These are phyloP conservation scores for Actinomucor elegans DNA, from an alignment of 371 early-diverging fungal species.

Conservation along the genomic window DNA sequence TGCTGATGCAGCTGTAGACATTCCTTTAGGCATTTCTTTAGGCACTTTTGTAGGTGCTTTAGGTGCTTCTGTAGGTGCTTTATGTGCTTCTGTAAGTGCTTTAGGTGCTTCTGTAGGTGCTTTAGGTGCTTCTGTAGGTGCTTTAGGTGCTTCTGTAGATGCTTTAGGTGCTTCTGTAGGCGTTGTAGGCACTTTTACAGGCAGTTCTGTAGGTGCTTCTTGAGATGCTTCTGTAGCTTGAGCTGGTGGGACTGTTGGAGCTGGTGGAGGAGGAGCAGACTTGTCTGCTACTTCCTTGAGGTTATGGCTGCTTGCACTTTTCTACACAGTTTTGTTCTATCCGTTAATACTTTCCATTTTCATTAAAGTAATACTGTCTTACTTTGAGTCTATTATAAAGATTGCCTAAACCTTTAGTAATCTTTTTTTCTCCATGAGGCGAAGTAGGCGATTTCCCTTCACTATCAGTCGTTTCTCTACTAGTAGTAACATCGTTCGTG, in stretches of 20 bases:
- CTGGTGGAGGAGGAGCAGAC: background rate
- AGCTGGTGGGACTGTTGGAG: background rate
- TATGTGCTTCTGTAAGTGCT: too few species aligned
- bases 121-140: too few species aligned
- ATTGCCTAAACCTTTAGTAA: conserved; percentile 12
- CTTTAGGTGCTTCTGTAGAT: too few species aligned
- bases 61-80: too few species aligned
- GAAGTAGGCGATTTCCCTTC: conserved; percentile 2
- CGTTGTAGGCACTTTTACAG: too few species aligned
- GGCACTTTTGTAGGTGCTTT: too few species aligned
- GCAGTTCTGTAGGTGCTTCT: too few species aligned
- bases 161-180: too few species aligned
- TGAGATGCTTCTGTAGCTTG: conserved; percentile 2
- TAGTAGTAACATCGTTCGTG: background rate
- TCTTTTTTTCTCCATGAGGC: conserved; percentile 2
- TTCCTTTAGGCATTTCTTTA: too few species aligned
- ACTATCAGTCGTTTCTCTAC: background rate
- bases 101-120: too few species aligned
- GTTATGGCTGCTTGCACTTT: conserved; percentile 7
- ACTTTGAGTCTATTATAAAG: conserved; percentile 4
- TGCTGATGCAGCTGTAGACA: background rate
- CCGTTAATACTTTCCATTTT: too few species aligned
- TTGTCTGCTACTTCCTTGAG: conserved; percentile 4
- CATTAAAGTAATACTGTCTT: background rate
- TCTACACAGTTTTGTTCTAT: too few species aligned